Base-by-base conservation (phyloP, 2,329 filamentous ascomycete species). In the Cercospora sp. region DNA sequence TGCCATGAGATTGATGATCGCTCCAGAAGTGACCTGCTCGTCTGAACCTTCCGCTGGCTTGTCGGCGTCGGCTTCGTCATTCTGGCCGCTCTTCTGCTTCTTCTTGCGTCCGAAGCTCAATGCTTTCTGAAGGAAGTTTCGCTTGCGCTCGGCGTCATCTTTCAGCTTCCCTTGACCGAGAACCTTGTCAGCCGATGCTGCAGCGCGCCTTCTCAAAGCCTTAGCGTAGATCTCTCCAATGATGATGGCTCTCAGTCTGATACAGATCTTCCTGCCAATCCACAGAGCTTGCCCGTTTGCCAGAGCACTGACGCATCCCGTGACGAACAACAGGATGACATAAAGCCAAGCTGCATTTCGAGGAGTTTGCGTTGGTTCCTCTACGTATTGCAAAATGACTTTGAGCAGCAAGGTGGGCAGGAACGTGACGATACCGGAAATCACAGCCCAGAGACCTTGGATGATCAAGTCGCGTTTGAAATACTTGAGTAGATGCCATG, bases 1-100 rank as follows among this genome's bases (percentile, higher is more conserved):
- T 10, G 95, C 96, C 95, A 99, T 99, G 72, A 99, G 84, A 79
- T 98, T 99, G 83, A 99, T 99, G 76, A 99, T 97, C n/a, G 95
- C 96, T 70, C 96, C 95, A 61, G 96, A 86, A 69, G 95, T 97
- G 45, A 93, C 94, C 81, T 96, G 93, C 69, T 79, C 72, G 16
- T 79, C 77, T 3, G 65, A 59, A 10, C 66, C 67, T 6, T 26
- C 58, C 13, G 75, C 73, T 0, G 75, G 69, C 75, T 73, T 64
- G 28, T 75, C 73, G 16, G 72, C 67, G 45, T 79, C 77, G 33
- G 80, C 75, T 65, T 83, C 80, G 69, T 83, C 64, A 30, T 74
- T 72, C n/a, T 71, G 63, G 42, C 65, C 82, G 67, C 84, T 79
- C 2, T 79, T 80, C 75, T 85, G 85, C 77, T 88, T 88, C 33